Percentiles rank a stretch among this genome's conserved stretches.
Evolutionary conservation across 176 grass and related monocot species (phyloP).

Genomic region (Urochloa ruziziensis): DNA sequence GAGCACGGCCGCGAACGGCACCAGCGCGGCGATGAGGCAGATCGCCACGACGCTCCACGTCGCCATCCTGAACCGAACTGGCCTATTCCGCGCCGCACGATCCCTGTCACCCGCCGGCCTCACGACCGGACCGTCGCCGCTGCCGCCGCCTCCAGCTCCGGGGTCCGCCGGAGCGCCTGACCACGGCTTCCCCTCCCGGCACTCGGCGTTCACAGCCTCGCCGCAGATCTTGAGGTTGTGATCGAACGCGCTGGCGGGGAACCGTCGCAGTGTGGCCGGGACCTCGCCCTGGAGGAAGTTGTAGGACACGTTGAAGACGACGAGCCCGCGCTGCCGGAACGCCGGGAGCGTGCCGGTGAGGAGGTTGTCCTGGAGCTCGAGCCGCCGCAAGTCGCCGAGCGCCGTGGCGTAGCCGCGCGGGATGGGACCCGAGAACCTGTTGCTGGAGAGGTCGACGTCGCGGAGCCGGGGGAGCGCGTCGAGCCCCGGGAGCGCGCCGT

Average conservation of each 20-base stretch:
- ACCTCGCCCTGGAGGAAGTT: slow-evolving; percentile 84
- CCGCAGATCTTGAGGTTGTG: slow-evolving; percentile 83
- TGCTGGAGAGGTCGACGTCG: slow-evolving; percentile 64
- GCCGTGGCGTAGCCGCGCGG: slow-evolving; percentile 31
- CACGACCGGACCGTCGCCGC: neutral
- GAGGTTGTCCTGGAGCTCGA: slow-evolving; percentile 91
- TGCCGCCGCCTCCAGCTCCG: neutral
- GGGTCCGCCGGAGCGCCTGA: neutral
- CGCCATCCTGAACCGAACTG: slow-evolving; percentile 15
- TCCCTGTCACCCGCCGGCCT: neutral
- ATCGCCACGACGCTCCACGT: slow-evolving; percentile 56
- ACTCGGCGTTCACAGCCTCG: slow-evolving; percentile 30
- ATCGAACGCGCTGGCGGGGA: slow-evolving; percentile 53
- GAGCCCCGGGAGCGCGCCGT: slow-evolving; percentile 62
- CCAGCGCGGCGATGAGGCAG: slow-evolving; percentile 36
- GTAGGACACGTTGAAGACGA: slow-evolving; percentile 79
- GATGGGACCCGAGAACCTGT: slow-evolving; percentile 84
- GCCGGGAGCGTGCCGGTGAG: slow-evolving; percentile 65
- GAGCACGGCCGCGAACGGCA: slow-evolving; percentile 54
- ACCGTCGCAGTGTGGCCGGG: slow-evolving; percentile 55
- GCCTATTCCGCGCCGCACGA: neutral
- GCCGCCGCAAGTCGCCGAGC: slow-evolving; percentile 30
- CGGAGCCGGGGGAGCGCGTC: slow-evolving; percentile 47
- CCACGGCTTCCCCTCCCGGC: neutral
- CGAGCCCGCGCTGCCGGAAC: slow-evolving; percentile 56